Conservation (phyloP, 2,329 filamentous ascomycete genomes). For the Epichloe scottii region DNA sequence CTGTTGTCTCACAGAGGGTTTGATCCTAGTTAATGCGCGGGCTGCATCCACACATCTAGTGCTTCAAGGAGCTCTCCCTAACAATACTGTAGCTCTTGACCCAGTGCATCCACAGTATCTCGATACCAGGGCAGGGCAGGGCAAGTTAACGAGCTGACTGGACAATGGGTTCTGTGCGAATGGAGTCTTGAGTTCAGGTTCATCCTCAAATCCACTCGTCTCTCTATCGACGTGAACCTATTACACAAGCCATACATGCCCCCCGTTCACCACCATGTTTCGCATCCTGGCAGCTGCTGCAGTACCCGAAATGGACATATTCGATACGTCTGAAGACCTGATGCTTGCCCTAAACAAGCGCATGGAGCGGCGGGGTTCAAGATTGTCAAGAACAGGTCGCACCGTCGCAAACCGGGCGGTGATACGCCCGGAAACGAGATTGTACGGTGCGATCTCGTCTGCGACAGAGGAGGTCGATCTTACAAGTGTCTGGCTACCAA, state of each 20-base stretch:
- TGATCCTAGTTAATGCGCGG: too few species aligned
- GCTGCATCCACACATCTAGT: too few species aligned
- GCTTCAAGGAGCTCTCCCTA: too few species aligned
- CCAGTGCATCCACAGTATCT: neutral
- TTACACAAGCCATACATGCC: neutral
- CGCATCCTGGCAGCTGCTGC: slow-evolving; percentile 29
- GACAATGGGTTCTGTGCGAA: too few species aligned
- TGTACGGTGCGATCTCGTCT: slow-evolving; percentile 32
- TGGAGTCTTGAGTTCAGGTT: neutral
- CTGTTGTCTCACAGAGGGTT: too few species aligned
- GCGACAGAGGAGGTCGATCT: slow-evolving; percentile 30
- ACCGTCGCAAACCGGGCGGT: slow-evolving; percentile 27
- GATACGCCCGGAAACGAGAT: slow-evolving; percentile 30
- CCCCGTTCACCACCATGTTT: slow-evolving; percentile 23
- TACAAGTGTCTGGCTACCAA: slow-evolving; percentile 32
- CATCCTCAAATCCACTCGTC: slow-evolving; percentile 14
- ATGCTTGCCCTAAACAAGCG: slow-evolving; percentile 27
- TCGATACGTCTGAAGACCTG: slow-evolving; percentile 28
- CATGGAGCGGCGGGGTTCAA: slow-evolving; percentile 33
- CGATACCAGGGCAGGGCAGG: neutral
- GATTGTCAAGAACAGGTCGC: slow-evolving; percentile 31
- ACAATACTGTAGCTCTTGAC: too few species aligned
- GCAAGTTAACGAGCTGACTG: too few species aligned
- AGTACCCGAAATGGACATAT: slow-evolving; percentile 24
- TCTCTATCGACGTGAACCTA: slow-evolving; percentile 11